Evolutionary conservation across 805 yeast species (phyloP).

Genomic region (Sugiyamaella qingdaonensis): DNA sequence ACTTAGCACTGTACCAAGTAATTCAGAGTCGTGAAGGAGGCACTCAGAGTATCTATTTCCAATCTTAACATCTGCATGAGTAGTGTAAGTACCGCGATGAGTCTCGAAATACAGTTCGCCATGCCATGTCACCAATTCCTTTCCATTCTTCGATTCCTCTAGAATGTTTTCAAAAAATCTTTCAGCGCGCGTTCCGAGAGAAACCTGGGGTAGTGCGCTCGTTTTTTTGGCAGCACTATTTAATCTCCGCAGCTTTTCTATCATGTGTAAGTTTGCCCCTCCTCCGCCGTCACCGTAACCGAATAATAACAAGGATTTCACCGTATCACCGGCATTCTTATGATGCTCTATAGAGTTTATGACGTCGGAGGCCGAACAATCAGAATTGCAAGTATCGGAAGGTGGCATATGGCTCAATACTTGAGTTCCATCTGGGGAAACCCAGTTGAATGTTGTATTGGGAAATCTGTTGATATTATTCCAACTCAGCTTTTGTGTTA

Average conservation of each 20-base stretch:
- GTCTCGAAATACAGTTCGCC: slow-evolving; percentile 94
- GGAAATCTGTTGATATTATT: slow-evolving; percentile 93
- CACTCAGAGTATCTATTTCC: slow-evolving; percentile 73
- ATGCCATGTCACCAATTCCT: slow-evolving; percentile 74
- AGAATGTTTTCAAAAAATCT: slow-evolving; percentile 69
- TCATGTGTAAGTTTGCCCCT: slow-evolving; percentile 90
- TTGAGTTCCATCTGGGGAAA: slow-evolving; percentile 89
- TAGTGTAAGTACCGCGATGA: slow-evolving; percentile 95
- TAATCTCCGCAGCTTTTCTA: slow-evolving; percentile 86
- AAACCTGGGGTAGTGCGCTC: slow-evolving; percentile 76
- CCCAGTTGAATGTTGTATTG: slow-evolving; percentile 90
- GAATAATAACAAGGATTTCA: slow-evolving; percentile 71
- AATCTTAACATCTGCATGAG: slow-evolving; percentile 82
- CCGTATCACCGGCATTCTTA: slow-evolving; percentile 74
- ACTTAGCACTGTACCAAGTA: slow-evolving; percentile 72
- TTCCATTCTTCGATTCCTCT: slow-evolving; percentile 59
- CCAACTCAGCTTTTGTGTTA: slow-evolving; percentile 95
- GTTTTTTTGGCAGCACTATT: slow-evolving; percentile 83
- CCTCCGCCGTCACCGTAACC: slow-evolving; percentile 99
- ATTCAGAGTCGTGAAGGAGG: slow-evolving; percentile 80
- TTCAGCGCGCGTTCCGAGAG: slow-evolving; percentile 68
- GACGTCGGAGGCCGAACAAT: slow-evolving; percentile 88
- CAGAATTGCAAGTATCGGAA: slow-evolving; percentile 90
- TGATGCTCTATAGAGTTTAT: slow-evolving; percentile 72
- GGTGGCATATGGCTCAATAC: slow-evolving; percentile 98